phyloP scores from a whole-genome alignment of 2,329 filamentous ascomycete species.

The Alternaria ethzedia region DNA sequence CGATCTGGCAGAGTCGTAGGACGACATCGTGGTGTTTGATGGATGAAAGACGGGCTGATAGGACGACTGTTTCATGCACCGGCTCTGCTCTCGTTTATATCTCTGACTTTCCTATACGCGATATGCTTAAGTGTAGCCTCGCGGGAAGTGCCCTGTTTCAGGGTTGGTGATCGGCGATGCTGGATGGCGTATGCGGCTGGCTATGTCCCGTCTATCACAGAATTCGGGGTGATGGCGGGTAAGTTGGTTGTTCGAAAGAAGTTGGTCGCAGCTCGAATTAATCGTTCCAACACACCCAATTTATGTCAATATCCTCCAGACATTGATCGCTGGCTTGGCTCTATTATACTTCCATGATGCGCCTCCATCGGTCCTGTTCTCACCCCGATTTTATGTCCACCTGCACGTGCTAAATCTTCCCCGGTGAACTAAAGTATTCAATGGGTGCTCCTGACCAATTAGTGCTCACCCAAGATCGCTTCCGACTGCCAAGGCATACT shows the following conservation, averaged over 20 bases:
- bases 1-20: conserved; percentile 27
- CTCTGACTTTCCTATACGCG: neutral
- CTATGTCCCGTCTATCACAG: neutral
- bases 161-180: conserved; percentile 13
- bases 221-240: neutral
- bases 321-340: neutral
- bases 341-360: conserved; percentile 10
- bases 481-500: conserved; percentile 6
- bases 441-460: conserved; percentile 14
- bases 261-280: neutral
- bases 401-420: conserved; percentile 11
- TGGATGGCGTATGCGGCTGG: conserved; percentile 20
- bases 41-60: neutral
- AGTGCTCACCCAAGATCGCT: neutral
- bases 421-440: conserved; percentile 1
- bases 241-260: neutral
- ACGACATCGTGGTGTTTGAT: conserved; percentile 22
- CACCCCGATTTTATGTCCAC: conserved; percentile 7
- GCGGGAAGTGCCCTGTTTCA: conserved; percentile 1
- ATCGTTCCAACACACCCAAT: neutral
- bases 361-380: conserved; percentile 9
- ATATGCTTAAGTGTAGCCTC: neutral
- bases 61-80: neutral
- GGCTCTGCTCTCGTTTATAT: conserved; percentile 3
- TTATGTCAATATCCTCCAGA: neutral